A percentile compares a stretch with the other conserved stretches of the same genome.
These are phyloP conservation scores for Saturnispora bothae DNA, from an alignment of 805 yeast species.

Conservation along the genomic window DNA sequence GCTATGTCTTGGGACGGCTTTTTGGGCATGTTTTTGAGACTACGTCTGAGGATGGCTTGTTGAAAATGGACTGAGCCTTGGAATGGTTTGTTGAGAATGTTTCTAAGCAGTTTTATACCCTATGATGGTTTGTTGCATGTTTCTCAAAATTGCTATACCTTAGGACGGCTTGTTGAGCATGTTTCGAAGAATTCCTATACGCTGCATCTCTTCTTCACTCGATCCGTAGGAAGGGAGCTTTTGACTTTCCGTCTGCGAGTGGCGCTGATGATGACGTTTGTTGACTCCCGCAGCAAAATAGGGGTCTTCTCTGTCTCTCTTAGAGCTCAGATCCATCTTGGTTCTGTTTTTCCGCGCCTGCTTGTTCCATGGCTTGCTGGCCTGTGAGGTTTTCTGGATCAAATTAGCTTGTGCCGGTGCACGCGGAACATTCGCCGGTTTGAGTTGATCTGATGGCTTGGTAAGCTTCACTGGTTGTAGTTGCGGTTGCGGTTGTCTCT, in stretches of 20 bases:
- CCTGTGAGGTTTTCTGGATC: not conserved
- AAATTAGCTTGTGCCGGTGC: not conserved
- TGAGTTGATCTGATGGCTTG: not conserved
- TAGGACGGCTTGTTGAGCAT: too few species aligned
- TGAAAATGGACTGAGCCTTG: too few species aligned
- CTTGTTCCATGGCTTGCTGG: not conserved
- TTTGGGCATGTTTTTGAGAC: too few species aligned
- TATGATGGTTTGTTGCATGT: too few species aligned
- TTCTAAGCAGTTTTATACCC: too few species aligned
- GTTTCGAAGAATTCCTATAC: not conserved
- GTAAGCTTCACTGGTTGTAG: not conserved
- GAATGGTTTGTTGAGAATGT: too few species aligned
- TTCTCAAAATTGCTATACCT: too few species aligned
- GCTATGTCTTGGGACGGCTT: too few species aligned
- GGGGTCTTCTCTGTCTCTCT: slow-evolving; percentile 7
- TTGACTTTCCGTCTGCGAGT: not conserved
- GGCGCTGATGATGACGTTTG: not conserved
- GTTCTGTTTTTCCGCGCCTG: not conserved
- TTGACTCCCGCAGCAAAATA: not conserved
- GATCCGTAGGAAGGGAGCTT: not conserved
- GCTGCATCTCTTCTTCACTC: not conserved
- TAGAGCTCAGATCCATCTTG: slow-evolving; percentile 1
- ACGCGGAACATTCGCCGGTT: too few species aligned
- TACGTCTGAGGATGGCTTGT: too few species aligned
- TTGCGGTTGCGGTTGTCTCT: not conserved